These are phyloP conservation scores for Citrus hindsii DNA, from an alignment of 345 rosid species.

Conservation along the genomic window DNA sequence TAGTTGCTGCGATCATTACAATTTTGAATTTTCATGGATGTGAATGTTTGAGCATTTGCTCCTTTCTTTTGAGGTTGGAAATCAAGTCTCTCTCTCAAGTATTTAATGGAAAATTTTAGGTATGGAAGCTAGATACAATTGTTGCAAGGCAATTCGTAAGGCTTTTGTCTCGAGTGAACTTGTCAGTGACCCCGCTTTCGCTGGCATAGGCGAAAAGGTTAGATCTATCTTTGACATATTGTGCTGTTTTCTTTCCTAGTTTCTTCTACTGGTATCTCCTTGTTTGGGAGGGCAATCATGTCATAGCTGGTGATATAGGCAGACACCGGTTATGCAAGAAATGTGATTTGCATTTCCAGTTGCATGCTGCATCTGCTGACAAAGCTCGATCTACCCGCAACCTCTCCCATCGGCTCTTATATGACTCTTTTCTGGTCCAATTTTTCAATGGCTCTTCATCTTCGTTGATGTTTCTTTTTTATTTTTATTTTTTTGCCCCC, in stretches of 20 bases:
- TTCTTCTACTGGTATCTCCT: neutral
- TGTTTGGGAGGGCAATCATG: neutral
- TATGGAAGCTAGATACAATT: constrained; percentile 73
- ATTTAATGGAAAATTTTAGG: constrained; percentile 36
- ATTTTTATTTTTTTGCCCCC: neutral
- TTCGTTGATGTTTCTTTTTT: no score
- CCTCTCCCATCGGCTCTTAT: neutral
- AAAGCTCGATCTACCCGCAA: neutral
- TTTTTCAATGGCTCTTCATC: neutral
- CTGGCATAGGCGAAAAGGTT: constrained; percentile 62
- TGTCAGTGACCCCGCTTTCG: constrained; percentile 48
- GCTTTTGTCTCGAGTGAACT: constrained; percentile 60
- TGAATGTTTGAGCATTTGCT: neutral
- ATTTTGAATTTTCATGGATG: neutral
- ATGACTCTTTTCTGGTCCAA: neutral
- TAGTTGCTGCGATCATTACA: neutral
- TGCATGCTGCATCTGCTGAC: neutral
- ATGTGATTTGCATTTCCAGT: neutral
- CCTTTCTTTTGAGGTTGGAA: neutral
- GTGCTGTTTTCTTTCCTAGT: no score
- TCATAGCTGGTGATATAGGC: neutral
- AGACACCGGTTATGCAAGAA: neutral
- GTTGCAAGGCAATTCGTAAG: constrained; percentile 69
- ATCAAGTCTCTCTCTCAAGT: neutral
- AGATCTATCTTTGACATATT: constrained; percentile 8